Evolutionary conservation across 2,329 filamentous ascomycete genomes (phyloP).

Genomic region (Neonectria sp.): DNA sequence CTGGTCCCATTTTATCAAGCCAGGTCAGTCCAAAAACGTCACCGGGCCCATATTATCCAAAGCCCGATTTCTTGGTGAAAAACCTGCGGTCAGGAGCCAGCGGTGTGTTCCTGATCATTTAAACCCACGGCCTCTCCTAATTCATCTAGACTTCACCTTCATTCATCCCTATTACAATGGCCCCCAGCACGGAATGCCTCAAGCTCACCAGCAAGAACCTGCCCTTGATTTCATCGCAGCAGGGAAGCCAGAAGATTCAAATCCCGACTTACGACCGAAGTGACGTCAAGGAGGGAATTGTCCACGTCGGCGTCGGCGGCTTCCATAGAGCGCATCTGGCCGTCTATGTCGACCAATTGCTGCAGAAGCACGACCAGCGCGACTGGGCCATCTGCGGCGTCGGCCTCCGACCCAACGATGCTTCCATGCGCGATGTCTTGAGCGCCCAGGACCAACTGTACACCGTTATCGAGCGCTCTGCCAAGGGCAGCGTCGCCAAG

Average conservation of each 20-base stretch:
- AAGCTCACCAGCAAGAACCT: conserved; percentile 49
- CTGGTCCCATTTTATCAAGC: conserved; percentile 19
- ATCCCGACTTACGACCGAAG: conserved; percentile 61
- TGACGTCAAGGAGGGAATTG: conserved; percentile 67
- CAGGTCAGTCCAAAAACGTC: conserved; percentile 19
- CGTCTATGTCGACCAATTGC: conserved; percentile 65
- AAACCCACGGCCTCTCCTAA: conserved; percentile 27
- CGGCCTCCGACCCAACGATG: conserved; percentile 65
- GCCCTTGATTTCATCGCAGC: conserved; percentile 39
- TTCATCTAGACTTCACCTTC: background rate
- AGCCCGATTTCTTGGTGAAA: conserved; percentile 32
- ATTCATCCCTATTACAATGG: conserved; percentile 30
- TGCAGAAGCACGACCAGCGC: conserved; percentile 60
- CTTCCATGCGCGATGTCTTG: conserved; percentile 66
- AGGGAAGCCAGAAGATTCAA: conserved; percentile 39
- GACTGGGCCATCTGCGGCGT: conserved; percentile 68
- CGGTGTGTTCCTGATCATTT: conserved; percentile 39
- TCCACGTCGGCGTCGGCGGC: conserved; percentile 68
- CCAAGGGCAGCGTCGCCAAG: conserved; percentile 62
- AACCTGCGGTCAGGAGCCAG: conserved; percentile 40
- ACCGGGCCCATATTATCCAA: conserved; percentile 28
- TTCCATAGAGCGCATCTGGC: conserved; percentile 69
- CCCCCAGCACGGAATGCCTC: conserved; percentile 36
- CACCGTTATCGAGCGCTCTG: conserved; percentile 69
- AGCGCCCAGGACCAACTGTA: conserved; percentile 65